Base-by-base conservation (phyloP, 495 filamentous ascomycete genomes). In the Lepraria neglecta region DNA sequence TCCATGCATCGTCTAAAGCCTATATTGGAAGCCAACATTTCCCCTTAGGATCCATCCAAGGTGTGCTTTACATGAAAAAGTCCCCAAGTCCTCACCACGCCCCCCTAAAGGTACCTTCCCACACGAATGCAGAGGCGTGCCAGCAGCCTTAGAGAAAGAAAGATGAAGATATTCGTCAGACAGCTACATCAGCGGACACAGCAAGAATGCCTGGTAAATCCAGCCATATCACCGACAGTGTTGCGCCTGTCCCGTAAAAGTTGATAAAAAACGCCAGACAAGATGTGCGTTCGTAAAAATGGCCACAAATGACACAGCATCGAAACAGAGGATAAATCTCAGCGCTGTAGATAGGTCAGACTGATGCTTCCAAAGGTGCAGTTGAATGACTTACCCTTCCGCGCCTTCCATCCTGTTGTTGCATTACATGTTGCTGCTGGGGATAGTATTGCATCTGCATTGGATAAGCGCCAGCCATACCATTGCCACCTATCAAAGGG, bases 361-460 rank as follows among this genome's bases (percentile, higher is more conserved):
- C 46, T 33, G 21, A 52, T n/a, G 11, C 17, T 44, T 12, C 28
- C 55, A 42, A 31, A 10, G 38, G 19, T 24, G 58, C 31, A 42
- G 19, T 31, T 52, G 9, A 33, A 42, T 55, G 17, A 46, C 59
- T 35, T 55, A 61, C 59, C 66, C 78, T 75, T 73, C 75, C 79
- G 70, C 77, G 77, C 69, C 79, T 74, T 56, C 77, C 78, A 65
- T 58, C 64, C 15, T 63, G 59, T 31, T 65, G 71, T 68, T 59
- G 74, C 64, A 70, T 79, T 75, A 64, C 75, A 70, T 64, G 74
- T 65, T 78, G 77, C 63, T 77, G 65, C 68, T 77, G 77, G 31
- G 73, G 60, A 65, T 77, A 78, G 65, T 72, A 81, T 65, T 79
- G 77, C 56, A 78, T 74, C 62, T 77, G 77, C 56, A 78, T 74